Percentiles rank a stretch among this genome's conserved stretches.
phyloP scores from a whole-genome alignment of 768 basidiomycete species.

The Lactifluus hygrophoroides region DNA sequence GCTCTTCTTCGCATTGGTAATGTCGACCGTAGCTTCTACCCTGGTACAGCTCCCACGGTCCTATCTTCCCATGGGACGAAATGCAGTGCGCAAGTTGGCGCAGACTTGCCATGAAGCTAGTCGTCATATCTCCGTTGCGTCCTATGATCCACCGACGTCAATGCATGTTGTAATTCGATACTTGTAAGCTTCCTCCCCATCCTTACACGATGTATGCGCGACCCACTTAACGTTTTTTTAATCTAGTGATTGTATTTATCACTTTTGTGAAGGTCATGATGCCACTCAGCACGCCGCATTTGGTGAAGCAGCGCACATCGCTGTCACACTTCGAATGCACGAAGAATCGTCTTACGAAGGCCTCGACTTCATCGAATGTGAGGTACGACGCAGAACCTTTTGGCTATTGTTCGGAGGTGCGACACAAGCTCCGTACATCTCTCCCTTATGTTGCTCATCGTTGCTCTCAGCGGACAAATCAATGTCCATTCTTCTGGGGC shows the following conservation, averaged over 20 bases:
- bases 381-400: slow-evolving; percentile 78
- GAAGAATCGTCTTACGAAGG: slow-evolving; percentile 78
- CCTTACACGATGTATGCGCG: slow-evolving; percentile 1
- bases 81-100: slow-evolving; percentile 77
- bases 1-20: slow-evolving; percentile 83
- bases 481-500: slow-evolving; percentile 74
- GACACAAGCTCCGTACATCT: slow-evolving; percentile 22
- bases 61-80: slow-evolving; percentile 80
- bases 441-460: slow-evolving; percentile 1
- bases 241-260: slow-evolving; percentile 69
- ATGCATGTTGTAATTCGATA: slow-evolving; percentile 84
- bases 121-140: slow-evolving; percentile 67
- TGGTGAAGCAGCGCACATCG: slow-evolving; percentile 79
- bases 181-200: slow-evolving; percentile 50
- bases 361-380: slow-evolving; percentile 80
- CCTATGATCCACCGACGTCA: slow-evolving; percentile 77
- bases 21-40: slow-evolving; percentile 82
- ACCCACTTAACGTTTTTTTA: slow-evolving; percentile 7
- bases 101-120: slow-evolving; percentile 78
- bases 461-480: slow-evolving; percentile 68
- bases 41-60: slow-evolving; percentile 83
- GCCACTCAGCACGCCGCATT: slow-evolving; percentile 84
- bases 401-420: slow-evolving; percentile 85
- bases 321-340: slow-evolving; percentile 75
- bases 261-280: slow-evolving; percentile 83